Percentiles rank a stretch among this genome's conserved stretches.
phyloP scores from a whole-genome alignment of 2,329 filamentous ascomycete species.

The Ceratocystis cacaofunesta region DNA sequence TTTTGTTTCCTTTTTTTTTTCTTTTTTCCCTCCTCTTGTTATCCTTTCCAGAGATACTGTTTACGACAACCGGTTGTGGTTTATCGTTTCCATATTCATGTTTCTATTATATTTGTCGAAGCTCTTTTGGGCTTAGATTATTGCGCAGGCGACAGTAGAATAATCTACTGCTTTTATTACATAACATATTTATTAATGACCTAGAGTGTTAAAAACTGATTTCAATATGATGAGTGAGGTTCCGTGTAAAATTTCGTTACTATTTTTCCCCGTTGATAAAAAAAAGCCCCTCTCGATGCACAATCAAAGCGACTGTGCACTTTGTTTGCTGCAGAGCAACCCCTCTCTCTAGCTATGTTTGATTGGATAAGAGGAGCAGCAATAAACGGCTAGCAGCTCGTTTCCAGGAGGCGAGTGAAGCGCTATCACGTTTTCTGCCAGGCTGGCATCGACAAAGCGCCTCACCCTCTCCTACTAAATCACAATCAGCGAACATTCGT shows the following conservation, averaged over 20 bases:
- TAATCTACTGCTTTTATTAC: constrained; percentile 4
- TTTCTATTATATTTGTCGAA: constrained; percentile 7
- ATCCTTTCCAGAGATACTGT: neutral
- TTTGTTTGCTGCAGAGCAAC: neutral
- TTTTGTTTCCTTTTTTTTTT: neutral
- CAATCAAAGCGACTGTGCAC: neutral
- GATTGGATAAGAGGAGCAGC: neutral
- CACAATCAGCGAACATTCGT: neutral
- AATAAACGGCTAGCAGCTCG: neutral
- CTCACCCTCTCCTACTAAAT: no score
- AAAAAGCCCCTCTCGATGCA: neutral
- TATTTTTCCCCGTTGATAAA: neutral
- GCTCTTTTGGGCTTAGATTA: neutral
- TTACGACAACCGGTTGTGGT: constrained; percentile 10
- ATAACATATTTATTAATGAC: constrained; percentile 3
- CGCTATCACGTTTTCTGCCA: no score
- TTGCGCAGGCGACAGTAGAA: constrained; percentile 8
- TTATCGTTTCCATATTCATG: neutral
- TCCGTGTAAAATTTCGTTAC: no score
- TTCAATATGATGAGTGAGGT: no score
- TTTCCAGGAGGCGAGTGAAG: neutral
- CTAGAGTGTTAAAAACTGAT: neutral
- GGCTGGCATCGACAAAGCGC: no score
- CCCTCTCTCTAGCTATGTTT: neutral
- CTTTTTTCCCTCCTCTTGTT: constrained; percentile 2